These are phyloP conservation scores for Nannochloris sp. DNA, from an alignment of 139 green algal genomes.

Conservation along the genomic window DNA sequence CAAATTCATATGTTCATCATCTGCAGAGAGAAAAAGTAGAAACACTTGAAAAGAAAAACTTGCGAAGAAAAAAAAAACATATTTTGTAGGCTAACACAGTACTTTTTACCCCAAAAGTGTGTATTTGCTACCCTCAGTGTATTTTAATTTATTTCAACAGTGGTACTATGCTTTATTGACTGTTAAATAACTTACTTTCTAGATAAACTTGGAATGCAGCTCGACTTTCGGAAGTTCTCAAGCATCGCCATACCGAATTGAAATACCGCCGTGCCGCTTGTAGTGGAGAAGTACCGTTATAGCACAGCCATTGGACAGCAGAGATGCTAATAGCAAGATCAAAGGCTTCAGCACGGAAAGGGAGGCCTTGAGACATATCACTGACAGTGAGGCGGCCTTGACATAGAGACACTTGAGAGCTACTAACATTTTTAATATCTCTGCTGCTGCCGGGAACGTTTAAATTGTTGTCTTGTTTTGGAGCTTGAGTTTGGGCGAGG, in stretches of 20 bases:
- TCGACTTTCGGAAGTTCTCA: neutral
- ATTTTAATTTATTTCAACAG: too few species aligned
- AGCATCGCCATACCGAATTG: neutral
- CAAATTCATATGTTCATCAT: constrained; percentile 12
- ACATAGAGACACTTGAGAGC: neutral
- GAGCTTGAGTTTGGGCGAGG: neutral
- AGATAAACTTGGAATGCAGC: constrained; percentile 31
- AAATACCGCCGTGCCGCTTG: constrained; percentile 2
- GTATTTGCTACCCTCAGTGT: too few species aligned
- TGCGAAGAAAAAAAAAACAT: neutral
- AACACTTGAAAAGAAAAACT: neutral
- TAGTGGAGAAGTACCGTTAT: neutral
- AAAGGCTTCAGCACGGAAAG: constrained; percentile 59
- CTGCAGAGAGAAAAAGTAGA: constrained; percentile 3
- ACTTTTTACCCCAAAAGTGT: too few species aligned
- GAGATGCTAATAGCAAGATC: constrained; percentile 65
- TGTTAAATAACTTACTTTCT: neutral
- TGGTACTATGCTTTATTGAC: too few species aligned
- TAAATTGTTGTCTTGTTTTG: too few species aligned
- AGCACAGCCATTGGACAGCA: constrained; percentile 41
- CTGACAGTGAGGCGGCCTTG: constrained; percentile 31
- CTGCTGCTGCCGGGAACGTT: too few species aligned
- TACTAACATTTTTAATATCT: neutral
- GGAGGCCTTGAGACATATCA: constrained; percentile 79
- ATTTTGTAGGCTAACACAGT: neutral